Percentiles rank a stretch among this genome's conserved stretches.
Evolutionary conservation across 179 eudicot species (phyloP).

Genomic region (Spergularia azorica): DNA sequence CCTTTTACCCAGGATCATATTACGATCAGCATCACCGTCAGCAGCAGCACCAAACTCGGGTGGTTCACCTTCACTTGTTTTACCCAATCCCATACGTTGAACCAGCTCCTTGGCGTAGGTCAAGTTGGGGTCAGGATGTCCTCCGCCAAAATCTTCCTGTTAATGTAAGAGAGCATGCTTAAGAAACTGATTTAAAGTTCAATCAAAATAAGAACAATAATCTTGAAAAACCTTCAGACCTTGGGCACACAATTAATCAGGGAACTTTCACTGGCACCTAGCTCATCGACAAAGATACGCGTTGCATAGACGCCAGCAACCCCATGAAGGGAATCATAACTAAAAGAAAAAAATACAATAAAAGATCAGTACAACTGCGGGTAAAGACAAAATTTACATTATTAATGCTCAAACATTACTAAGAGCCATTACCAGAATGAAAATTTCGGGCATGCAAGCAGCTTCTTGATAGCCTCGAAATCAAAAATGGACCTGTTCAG

Average conservation of each 20-base stretch:
- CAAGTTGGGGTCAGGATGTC: constrained; percentile 99
- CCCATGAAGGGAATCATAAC: constrained; percentile 98
- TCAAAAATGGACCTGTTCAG: constrained; percentile 87
- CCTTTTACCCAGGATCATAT: constrained; percentile 99
- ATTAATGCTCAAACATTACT: constrained; percentile 11
- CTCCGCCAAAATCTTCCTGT: constrained; percentile 99
- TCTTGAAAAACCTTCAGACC: constrained; percentile 38
- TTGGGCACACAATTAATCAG: constrained; percentile 88
- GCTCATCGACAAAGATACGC: constrained; percentile 92
- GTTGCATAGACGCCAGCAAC: constrained; percentile 98
- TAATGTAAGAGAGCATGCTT: neutral
- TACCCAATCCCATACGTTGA: constrained; percentile 94
- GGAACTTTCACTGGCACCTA: constrained; percentile 81
- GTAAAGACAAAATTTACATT: neutral
- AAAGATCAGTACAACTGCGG: constrained; percentile 1
- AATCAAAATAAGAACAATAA: constrained; percentile 3
- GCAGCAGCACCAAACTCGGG: constrained; percentile 99
- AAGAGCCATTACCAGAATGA: constrained; percentile 69
- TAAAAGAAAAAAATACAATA: constrained; percentile 29
- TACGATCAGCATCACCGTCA: constrained; percentile 99
- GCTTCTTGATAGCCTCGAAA: constrained; percentile 73
- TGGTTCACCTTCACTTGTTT: constrained; percentile 61
- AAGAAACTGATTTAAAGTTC: constrained; percentile 12
- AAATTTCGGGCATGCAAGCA: constrained; percentile 79
- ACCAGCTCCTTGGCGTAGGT: constrained; percentile 98